These are phyloP conservation scores for Russula ochroleuca DNA, from an alignment of 768 basidiomycete species.

Conservation along the genomic window DNA sequence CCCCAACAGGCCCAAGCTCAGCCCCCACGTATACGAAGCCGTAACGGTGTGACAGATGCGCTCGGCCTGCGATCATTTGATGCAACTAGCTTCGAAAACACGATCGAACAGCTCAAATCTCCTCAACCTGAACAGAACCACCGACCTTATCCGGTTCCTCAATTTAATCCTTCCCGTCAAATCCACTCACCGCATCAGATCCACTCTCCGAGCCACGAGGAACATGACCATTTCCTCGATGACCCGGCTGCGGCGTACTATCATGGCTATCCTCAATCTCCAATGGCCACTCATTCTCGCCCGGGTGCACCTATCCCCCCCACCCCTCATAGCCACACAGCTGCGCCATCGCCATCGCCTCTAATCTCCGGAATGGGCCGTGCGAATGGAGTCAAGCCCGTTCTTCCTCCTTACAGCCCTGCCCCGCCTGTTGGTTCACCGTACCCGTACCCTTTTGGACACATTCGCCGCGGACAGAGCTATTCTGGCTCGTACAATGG, in stretches of 20 bases:
- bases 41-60: slow-evolving; percentile 25
- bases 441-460: slow-evolving; percentile 73
- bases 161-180: background rate
- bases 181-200: slow-evolving; percentile 31
- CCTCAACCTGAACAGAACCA: slow-evolving; percentile 12
- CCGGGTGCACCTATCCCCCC: slow-evolving; percentile 77
- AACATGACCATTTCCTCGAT: slow-evolving; percentile 54
- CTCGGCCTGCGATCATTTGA: slow-evolving; percentile 27
- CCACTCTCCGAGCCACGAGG: slow-evolving; percentile 43
- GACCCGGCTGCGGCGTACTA: slow-evolving; percentile 58
- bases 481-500: slow-evolving; percentile 37
- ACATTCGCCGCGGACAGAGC: slow-evolving; percentile 52
- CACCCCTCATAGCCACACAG: slow-evolving; percentile 70
- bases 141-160: slow-evolving; percentile 8
- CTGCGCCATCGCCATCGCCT: slow-evolving; percentile 70
- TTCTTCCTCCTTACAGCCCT: slow-evolving; percentile 47
- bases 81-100: slow-evolving; percentile 17
- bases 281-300: slow-evolving; percentile 36
- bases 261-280: slow-evolving; percentile 52
- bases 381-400: slow-evolving; percentile 34
- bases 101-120: slow-evolving; percentile 24
- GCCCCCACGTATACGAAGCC: slow-evolving; percentile 23
- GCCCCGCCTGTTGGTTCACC: slow-evolving; percentile 64
- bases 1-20: slow-evolving; percentile 11
- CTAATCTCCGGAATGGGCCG: slow-evolving; percentile 48